Conservation (phyloP, 768 basidiomycete genomes). For the Fomitopsis pulvina region DNA sequence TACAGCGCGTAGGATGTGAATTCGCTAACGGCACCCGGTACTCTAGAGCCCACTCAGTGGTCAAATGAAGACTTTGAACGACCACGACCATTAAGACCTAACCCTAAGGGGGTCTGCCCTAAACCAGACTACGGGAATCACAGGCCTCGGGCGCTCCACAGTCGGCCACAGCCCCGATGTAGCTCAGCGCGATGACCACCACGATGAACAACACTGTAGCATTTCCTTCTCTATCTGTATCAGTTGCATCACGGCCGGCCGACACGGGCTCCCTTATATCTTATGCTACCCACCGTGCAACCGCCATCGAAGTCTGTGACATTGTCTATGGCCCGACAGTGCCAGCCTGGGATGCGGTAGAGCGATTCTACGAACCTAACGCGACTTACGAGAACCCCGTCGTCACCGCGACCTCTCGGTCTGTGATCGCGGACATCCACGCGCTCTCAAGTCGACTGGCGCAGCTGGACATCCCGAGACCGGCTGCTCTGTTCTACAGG, state of each 20-base stretch:
- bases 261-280: conserved; percentile 9
- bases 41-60: too few relatives aligned
- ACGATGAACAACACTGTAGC: conserved; percentile 10
- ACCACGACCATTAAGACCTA: too few relatives aligned
- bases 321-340: conserved; percentile 54
- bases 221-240: conserved; percentile 6
- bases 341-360: conserved; percentile 45
- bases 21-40: too few relatives aligned
- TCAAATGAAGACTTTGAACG: too few relatives aligned
- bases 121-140: background rate
- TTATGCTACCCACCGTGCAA: conserved; percentile 41
- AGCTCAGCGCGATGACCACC: background rate
- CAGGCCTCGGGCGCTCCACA: background rate
- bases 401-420: conserved; percentile 67
- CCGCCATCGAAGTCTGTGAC: conserved; percentile 64
- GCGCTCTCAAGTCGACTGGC: conserved; percentile 53
- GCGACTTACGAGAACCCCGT: conserved; percentile 80
- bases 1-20: too few relatives aligned
- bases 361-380: conserved; percentile 63
- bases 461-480: conserved; percentile 60
- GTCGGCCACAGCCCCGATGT: background rate
- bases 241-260: background rate
- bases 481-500: conserved; percentile 50
- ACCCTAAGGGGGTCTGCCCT: too few relatives aligned
- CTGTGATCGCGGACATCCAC: conserved; percentile 67